A percentile compares a stretch with the other conserved stretches of the same genome.
Conservation (phyloP, 345 rosid species). For the Brassica cretica region DNA sequence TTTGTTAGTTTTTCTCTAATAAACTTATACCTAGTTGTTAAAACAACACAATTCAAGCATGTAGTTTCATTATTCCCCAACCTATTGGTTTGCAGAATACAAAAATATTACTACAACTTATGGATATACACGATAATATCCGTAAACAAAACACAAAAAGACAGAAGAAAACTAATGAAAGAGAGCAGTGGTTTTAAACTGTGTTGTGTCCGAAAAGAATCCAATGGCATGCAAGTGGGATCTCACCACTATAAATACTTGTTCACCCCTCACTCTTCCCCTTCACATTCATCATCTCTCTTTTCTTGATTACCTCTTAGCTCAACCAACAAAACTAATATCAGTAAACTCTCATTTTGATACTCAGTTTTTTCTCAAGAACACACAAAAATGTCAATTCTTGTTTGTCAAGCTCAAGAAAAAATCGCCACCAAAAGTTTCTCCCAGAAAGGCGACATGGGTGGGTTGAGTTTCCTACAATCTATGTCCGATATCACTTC, state of each 20-base stretch:
- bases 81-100: not conserved
- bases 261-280: slow-evolving; percentile 19
- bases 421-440: slow-evolving; percentile 2
- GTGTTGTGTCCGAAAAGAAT: slow-evolving; percentile 23
- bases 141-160: not conserved
- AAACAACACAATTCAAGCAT: slow-evolving; percentile 12
- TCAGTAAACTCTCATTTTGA: not conserved
- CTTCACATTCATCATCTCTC: slow-evolving; percentile 34
- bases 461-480: slow-evolving; percentile 65
- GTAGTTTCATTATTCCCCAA: not conserved
- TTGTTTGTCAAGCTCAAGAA: slow-evolving; percentile 18
- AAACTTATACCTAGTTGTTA: not conserved
- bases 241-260: slow-evolving; percentile 32
- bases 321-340: not conserved
- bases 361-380: slow-evolving; percentile 15
- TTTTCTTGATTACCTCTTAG: slow-evolving; percentile 2
- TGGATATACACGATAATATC: slow-evolving; percentile 28
- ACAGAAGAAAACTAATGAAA: not conserved
- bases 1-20: not conserved
- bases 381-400: slow-evolving; percentile 12
- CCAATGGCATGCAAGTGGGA: slow-evolving; percentile 31
- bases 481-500: slow-evolving; percentile 36
- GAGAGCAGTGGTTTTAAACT: not conserved
- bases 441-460: slow-evolving; percentile 15
- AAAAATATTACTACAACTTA: slow-evolving; percentile 5